These are phyloP conservation scores for Rubus idaeus DNA, from an alignment of 306 rosid genomes.

Conservation along the genomic window DNA sequence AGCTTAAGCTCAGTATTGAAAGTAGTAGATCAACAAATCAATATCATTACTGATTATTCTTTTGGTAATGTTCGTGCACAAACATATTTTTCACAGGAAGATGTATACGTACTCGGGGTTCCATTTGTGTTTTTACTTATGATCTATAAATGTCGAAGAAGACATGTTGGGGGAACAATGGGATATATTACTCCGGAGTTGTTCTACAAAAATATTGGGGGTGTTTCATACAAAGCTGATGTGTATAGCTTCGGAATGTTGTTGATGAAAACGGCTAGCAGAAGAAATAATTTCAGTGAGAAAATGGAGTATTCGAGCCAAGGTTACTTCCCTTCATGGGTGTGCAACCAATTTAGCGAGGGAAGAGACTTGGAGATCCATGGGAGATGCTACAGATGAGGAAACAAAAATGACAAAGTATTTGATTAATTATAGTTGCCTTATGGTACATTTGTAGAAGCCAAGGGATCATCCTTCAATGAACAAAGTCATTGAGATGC, in stretches of 20 bases:
- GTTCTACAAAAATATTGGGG: no score
- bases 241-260: constrained; percentile 6
- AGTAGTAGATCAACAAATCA: no score
- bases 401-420: neutral
- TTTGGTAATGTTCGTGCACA: no score
- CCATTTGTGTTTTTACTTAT: no score
- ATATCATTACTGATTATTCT: no score
- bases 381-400: neutral
- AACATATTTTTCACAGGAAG: no score
- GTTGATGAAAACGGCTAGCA: constrained; percentile 3
- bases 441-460: constrained; percentile 13
- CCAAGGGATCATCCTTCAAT: constrained; percentile 11
- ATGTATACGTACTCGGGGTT: no score
- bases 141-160: no score
- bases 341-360: neutral
- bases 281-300: neutral
- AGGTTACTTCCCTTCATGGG: neutral
- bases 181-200: no score
- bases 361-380: neutral
- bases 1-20: no score
- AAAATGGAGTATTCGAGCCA: neutral
- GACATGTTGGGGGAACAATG: no score
- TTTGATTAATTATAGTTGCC: neutral
- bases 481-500: constrained; percentile 13
- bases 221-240: neutral